These are phyloP conservation scores for Sporothrix euskadiensis DNA, from an alignment of 2,329 filamentous ascomycete genomes.

Conservation along the genomic window DNA sequence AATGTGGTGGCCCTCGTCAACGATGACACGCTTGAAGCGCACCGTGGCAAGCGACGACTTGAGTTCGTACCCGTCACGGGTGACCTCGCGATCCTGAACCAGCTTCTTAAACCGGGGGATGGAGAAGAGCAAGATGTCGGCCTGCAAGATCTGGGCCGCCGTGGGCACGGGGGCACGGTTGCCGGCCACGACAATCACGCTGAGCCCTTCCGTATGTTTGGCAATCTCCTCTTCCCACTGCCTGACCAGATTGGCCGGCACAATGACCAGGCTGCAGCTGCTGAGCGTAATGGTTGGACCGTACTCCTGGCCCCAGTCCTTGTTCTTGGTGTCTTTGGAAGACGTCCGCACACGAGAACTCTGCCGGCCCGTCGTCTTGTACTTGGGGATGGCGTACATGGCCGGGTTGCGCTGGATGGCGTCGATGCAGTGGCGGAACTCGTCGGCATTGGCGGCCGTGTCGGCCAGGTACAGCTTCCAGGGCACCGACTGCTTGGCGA, in stretches of 20 bases:
- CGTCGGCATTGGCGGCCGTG: slow-evolving; percentile 45
- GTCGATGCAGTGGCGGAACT: slow-evolving; percentile 56
- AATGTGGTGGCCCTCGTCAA: slow-evolving; percentile 88
- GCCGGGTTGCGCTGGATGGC: slow-evolving; percentile 60
- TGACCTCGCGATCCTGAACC: slow-evolving; percentile 48
- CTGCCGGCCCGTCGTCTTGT: slow-evolving; percentile 40
- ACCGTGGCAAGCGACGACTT: slow-evolving; percentile 64
- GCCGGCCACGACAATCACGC: slow-evolving; percentile 63
- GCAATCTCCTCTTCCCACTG: slow-evolving; percentile 83
- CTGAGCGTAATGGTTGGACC: slow-evolving; percentile 57
- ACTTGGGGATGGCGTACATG: slow-evolving; percentile 57
- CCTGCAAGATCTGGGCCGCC: slow-evolving; percentile 58
- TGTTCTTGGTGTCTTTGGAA: background rate
- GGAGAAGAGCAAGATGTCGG: slow-evolving; percentile 78
- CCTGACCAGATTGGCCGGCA: slow-evolving; percentile 76
- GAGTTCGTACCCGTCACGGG: slow-evolving; percentile 36
- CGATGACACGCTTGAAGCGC: slow-evolving; percentile 84
- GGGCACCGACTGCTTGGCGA: slow-evolving; percentile 66
- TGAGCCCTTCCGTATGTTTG: slow-evolving; percentile 71
- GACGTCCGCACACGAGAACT: background rate
- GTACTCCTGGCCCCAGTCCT: background rate
- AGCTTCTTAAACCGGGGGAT: slow-evolving; percentile 69
- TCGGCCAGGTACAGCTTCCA: slow-evolving; percentile 64
- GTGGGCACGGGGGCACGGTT: slow-evolving; percentile 55
- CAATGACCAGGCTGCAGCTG: slow-evolving; percentile 72